phyloP scores from a whole-genome alignment of 192 early-diverging fungal species.

The Coemansia sp. region DNA sequence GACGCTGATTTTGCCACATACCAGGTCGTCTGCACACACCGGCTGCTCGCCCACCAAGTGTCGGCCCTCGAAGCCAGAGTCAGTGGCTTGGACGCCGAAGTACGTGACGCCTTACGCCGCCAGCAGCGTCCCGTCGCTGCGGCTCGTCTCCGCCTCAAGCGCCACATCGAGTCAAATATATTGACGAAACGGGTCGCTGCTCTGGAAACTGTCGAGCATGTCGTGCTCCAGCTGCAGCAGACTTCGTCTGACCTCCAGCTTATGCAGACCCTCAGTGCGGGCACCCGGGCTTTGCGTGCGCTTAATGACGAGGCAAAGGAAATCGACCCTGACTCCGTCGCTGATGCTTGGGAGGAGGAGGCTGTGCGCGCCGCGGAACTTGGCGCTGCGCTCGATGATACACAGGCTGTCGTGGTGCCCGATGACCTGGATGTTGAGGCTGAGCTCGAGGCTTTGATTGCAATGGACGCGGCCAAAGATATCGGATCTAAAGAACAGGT shows the following conservation, averaged over 20 bases:
- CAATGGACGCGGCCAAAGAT: background rate
- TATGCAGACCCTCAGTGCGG: conserved; percentile 29
- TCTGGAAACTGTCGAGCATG: conserved; percentile 24
- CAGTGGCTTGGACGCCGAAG: conserved; percentile 18
- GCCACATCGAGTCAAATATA: conserved; percentile 22
- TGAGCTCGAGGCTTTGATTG: conserved; percentile 40
- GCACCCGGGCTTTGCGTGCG: conserved; percentile 25
- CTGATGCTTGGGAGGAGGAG: conserved; percentile 43
- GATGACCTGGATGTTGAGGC: conserved; percentile 33
- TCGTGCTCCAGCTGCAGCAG: conserved; percentile 39
- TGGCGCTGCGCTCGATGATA: conserved; percentile 17
- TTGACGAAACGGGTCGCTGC: conserved; percentile 27
- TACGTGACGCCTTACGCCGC: conserved; percentile 10
- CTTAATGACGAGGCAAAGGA: conserved; percentile 19
- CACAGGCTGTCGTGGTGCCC: background rate
- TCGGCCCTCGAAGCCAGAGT: conserved; percentile 21
- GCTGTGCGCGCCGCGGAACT: conserved; percentile 19
- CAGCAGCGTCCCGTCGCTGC: conserved; percentile 23
- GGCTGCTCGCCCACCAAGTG: conserved; percentile 19
- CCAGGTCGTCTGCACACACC: conserved; percentile 30
- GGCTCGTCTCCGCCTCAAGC: conserved; percentile 21
- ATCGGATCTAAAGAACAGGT: background rate
- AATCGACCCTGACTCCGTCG: conserved; percentile 7
- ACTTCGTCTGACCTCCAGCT: conserved; percentile 40
- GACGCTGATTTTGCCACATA: conserved; percentile 28